Percentiles rank a stretch among this genome's conserved stretches.
Evolutionary conservation across 805 yeast genomes (phyloP).

Genomic region (Citeromyces nyonsensis): DNA sequence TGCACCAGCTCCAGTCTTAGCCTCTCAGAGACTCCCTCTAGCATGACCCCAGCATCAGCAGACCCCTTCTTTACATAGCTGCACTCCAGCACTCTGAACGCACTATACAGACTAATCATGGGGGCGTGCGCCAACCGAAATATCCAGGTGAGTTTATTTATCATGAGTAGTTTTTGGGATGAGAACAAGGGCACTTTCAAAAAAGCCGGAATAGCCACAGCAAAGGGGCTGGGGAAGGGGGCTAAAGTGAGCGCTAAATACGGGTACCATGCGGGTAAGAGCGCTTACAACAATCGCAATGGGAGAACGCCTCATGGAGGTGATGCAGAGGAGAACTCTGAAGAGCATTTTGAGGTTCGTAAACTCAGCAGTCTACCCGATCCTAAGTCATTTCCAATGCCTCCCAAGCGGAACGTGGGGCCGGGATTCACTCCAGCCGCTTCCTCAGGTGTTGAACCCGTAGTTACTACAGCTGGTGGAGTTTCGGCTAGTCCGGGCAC

Average conservation of each 20-base stretch:
- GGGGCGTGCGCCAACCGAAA: too few species aligned
- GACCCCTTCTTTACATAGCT: too few species aligned
- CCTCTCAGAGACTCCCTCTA: too few species aligned
- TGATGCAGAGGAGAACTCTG: constrained; percentile 5
- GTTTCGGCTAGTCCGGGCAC: too few species aligned
- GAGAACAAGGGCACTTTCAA: constrained; percentile 36
- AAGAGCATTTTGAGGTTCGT: constrained; percentile 4
- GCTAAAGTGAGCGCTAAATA: constrained; percentile 30
- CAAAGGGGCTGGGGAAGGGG: constrained; percentile 34
- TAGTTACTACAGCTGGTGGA: too few species aligned
- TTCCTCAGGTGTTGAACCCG: not conserved
- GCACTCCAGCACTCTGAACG: too few species aligned
- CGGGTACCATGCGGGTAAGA: constrained; percentile 24
- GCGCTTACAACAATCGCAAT: constrained; percentile 27
- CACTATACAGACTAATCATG: too few species aligned
- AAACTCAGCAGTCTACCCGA: constrained; percentile 9
- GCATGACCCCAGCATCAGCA: too few species aligned
- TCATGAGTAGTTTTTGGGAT: constrained; percentile 26
- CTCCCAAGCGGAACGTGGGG: constrained; percentile 20
- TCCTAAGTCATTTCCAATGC: constrained; percentile 20
- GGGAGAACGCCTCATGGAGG: constrained; percentile 8
- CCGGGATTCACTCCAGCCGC: constrained; percentile 1
- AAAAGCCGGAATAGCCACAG: constrained; percentile 29
- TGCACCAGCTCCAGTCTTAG: too few species aligned
- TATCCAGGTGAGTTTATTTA: too few species aligned